Base-by-base conservation (phyloP, 495 filamentous ascomycete species). In the Penicillium antarcticum region DNA sequence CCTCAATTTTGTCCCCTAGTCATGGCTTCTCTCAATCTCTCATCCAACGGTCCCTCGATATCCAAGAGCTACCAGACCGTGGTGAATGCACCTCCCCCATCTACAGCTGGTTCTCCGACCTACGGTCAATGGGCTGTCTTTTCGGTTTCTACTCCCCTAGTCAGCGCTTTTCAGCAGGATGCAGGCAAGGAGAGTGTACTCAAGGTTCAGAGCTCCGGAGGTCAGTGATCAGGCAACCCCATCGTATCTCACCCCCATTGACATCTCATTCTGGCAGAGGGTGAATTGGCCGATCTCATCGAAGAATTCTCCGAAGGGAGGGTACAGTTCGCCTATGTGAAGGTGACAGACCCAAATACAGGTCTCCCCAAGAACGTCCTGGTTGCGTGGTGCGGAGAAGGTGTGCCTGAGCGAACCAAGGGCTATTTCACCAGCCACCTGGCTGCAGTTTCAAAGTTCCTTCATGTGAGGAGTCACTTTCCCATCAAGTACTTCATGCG, bases 261-360 rank as follows among this genome's bases (percentile, higher is more conserved):
- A 32, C 24, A 31, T 18, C 17, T 34, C 14, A 8, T 18, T 43
- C 49, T 11, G 24, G n/a, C 50, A 95, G 92, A 97, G 70, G 95
- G 94, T 46, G 95, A 99, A 70, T 76, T 99, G 45, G 73, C 79
- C n/a, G 91, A 96, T 50, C 79, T 99, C n/a, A 83, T 96, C 57
- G 95, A 99, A 45, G 94, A 99, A 46, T 96, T 99, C 70, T 97
- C 85, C 48, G 94, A 99, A 69, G 94, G 94, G 37, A 84, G 90
- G 54, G 85, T 97, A 42, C 94, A 99, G 75, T 97, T 96, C 71
- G 94, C 91, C 18, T 99, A 92, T 62, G 85, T 94, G 47, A 97
- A 95, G 71, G 86, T 99, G 69, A 96, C 88, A 59, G 95, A 97
- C 65, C 86, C 89, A 11, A 99, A 99, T 66, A 91, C 88, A 1